Conservation (phyloP, 345 rosid species). For the Brassica rapa region DNA sequence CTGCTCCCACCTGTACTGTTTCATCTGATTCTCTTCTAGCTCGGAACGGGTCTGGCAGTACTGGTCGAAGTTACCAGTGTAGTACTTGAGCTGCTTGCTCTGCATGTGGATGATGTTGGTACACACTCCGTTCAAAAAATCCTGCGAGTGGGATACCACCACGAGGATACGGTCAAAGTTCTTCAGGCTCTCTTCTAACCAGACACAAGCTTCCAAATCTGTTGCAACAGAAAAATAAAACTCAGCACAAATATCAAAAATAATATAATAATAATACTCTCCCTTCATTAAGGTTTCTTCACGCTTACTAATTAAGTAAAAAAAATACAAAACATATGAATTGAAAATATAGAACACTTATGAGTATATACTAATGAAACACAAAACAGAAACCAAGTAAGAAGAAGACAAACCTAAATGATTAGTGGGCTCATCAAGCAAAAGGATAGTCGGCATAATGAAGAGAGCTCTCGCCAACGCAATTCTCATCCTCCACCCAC, state of each 20-base stretch:
- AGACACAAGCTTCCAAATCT: constrained; percentile 99
- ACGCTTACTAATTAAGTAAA: no score
- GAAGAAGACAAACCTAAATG: constrained; percentile 65
- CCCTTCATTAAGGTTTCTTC: background rate
- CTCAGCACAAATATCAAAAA: background rate
- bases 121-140: constrained; percentile 94
- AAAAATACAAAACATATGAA: no score
- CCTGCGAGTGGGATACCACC: constrained; percentile 96
- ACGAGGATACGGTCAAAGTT: constrained; percentile 90
- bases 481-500: constrained; percentile 99
- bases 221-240: constrained; percentile 27
- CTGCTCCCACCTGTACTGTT: constrained; percentile 99
- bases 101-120: constrained; percentile 99
- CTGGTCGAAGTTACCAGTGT: constrained; percentile 93
- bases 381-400: background rate
- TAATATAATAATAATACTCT: background rate
- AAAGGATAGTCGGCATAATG: constrained; percentile 88
- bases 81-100: constrained; percentile 71
- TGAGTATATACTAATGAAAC: background rate
- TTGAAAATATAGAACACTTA: background rate
- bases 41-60: constrained; percentile 94
- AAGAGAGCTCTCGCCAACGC: constrained; percentile 94
- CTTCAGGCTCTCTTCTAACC: constrained; percentile 97
- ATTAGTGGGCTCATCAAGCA: constrained; percentile 97
- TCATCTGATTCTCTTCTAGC: constrained; percentile 98